Conservation (phyloP, 2,329 filamentous ascomycete species). For the Fusarium luffae region DNA sequence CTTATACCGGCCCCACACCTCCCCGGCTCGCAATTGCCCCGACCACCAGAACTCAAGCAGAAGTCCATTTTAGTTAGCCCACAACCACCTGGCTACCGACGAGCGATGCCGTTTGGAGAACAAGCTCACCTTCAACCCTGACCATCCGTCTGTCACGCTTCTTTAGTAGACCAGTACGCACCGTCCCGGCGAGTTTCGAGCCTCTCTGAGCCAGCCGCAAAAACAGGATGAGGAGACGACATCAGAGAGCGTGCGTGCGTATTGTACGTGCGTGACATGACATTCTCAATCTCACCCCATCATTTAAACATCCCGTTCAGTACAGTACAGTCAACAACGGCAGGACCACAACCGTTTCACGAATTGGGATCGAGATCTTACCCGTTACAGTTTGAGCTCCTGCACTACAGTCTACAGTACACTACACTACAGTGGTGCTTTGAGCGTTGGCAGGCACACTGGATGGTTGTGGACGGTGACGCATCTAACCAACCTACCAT, state of each 20-base stretch:
- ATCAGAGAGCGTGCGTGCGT: conserved; percentile 12
- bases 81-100: conserved; percentile 34
- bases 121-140: conserved; percentile 37
- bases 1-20: conserved; percentile 29
- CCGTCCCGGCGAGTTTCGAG: conserved; percentile 36
- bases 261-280: background rate
- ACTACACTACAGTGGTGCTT: conserved; percentile 18
- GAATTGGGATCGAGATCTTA: conserved; percentile 47
- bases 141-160: conserved; percentile 30
- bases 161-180: conserved; percentile 22
- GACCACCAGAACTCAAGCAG: conserved; percentile 30
- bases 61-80: conserved; percentile 34
- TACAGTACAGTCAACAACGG: conserved; percentile 4
- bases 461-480: conserved; percentile 21
- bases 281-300: conserved; percentile 39
- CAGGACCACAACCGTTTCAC: conserved; percentile 31
- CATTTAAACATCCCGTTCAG: conserved; percentile 1
- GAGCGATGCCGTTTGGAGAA: conserved; percentile 34
- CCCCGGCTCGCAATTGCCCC: conserved; percentile 24
- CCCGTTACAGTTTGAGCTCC: conserved; percentile 28
- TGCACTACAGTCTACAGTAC: conserved; percentile 9
- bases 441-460: conserved; percentile 10
- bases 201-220: conserved; percentile 8
- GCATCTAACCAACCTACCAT: conserved; percentile 12
- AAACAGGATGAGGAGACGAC: conserved; percentile 25